phyloP scores from a whole-genome alignment of 164 flowering plant species.

The Piper longum region DNA sequence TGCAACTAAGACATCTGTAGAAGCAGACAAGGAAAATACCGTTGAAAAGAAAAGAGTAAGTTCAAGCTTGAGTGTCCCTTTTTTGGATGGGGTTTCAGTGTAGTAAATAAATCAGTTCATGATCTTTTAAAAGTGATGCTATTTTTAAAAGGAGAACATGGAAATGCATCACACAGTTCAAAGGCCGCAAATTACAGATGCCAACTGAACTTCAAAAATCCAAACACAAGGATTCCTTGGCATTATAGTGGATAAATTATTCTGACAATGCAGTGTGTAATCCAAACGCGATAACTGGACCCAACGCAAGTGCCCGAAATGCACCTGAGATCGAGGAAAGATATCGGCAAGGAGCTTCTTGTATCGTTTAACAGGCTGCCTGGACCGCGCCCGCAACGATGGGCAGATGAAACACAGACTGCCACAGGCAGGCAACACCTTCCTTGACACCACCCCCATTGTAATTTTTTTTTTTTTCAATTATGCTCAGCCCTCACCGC shows the following conservation, averaged over 20 bases:
- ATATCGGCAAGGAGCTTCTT: slow-evolving; percentile 75
- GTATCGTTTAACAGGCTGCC: slow-evolving; percentile 86
- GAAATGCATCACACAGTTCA: not conserved
- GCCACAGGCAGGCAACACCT: slow-evolving; percentile 73
- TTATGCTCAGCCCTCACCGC: slow-evolving; percentile 9
- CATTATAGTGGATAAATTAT: too few relatives aligned
- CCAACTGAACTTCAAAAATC: not conserved
- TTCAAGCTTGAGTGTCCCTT: too few relatives aligned
- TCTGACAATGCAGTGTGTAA: not conserved
- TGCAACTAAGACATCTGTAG: too few relatives aligned
- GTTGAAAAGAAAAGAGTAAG: too few relatives aligned
- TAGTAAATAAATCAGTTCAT: not conserved
- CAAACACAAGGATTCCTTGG: not conserved
- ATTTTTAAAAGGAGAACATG: too few relatives aligned
- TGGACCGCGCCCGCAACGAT: slow-evolving; percentile 70
- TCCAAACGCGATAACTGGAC: too few relatives aligned
- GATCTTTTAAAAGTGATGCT: not conserved
- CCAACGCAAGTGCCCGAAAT: not conserved
- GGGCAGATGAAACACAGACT: slow-evolving; percentile 80
- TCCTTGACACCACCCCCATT: slow-evolving; percentile 86
- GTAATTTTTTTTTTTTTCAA: slow-evolving; percentile 1
- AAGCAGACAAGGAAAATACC: too few relatives aligned
- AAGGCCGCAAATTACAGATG: not conserved
- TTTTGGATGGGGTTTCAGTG: too few relatives aligned
- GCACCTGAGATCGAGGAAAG: slow-evolving; percentile 61